Base-by-base conservation (phyloP, 768 basidiomycete species). In the Hygrophorus russula region DNA sequence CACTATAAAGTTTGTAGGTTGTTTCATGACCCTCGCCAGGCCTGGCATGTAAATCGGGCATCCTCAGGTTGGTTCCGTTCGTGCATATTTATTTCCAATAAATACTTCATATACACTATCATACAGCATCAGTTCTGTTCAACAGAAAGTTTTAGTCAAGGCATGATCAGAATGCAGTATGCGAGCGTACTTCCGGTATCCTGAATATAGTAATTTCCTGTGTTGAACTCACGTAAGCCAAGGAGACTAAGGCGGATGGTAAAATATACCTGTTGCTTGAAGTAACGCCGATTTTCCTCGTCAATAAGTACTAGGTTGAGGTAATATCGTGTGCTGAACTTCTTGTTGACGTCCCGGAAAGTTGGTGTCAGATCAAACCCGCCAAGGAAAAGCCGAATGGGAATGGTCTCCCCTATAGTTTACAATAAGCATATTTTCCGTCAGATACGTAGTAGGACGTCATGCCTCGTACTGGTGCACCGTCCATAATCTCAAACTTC, bases 401-500 rank as follows among this genome's bases (percentile, higher is more conserved):
- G 96, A 52, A 98, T 97, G 8, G 92, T 97, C 65, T 99, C 96
- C 41, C 94, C 93, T 92, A 52, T 1, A 49, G 13, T 5, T 20
- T 18, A 24, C 7, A 31, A 19, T 8, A 34, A 6, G 39, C 10
- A 42, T 20, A 8, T 30, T 5, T 2, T 12, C 18, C 20, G 38
- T 4, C n/a, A 12, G 17, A 2, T 8, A 15, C 0, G 27, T 19
- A 33, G 15, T 18, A 32, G 44, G 24, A 33, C 34, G 3, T 58
- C 70, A 37, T 49, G 85, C 89, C 90, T 68, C 91, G 74, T n/a
- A 97, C 91, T 1, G 94, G 94, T 5, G 93, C 90, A 2, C 93
- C 92, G 59, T 98, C 93, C 93, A 96, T 96, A 52, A 97, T 96
- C 64, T 98, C 96, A 56, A 97, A 98, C 64, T 98, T 98, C 7